Conservation (phyloP, 2,329 filamentous ascomycete species). For the Nothomitra cinnamomea region DNA sequence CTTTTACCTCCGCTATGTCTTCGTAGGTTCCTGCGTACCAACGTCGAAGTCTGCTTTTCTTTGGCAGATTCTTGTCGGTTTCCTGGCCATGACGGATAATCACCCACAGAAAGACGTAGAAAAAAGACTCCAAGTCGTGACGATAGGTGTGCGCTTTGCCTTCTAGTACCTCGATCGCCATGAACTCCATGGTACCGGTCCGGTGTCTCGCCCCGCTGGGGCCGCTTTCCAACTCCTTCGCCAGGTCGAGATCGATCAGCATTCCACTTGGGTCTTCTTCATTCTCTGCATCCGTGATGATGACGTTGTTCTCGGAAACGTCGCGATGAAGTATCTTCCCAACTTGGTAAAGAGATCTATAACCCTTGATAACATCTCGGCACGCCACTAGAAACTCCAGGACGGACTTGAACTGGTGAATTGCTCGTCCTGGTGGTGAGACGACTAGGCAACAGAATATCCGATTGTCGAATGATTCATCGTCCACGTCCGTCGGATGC, state of each 20-base stretch:
- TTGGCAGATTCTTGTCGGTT: constrained; percentile 9
- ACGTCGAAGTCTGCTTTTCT: constrained; percentile 5
- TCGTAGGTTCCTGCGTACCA: constrained; percentile 16
- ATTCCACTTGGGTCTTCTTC: constrained; percentile 16
- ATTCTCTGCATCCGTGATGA: constrained; percentile 16
- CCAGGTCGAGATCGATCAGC: constrained; percentile 14
- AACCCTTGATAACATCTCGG: constrained; percentile 18
- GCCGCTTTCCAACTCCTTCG: constrained; percentile 4
- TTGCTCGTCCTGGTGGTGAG: constrained; percentile 16
- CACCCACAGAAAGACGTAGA: constrained; percentile 9
- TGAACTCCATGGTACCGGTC: constrained; percentile 9
- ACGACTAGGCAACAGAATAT: constrained; percentile 19
- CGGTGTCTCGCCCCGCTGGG: constrained; percentile 7
- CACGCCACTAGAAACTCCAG: constrained; percentile 20
- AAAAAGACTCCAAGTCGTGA: constrained; percentile 9
- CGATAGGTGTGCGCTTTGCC: constrained; percentile 6
- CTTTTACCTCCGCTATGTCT: constrained; percentile 14
- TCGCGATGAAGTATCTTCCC: constrained; percentile 14
- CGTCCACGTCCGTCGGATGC: too few relatives aligned
- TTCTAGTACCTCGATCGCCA: constrained; percentile 7
- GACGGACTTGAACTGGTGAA: constrained; percentile 10
- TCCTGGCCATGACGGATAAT: constrained; percentile 14
- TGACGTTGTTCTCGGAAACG: constrained; percentile 23
- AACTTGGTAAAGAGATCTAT: constrained; percentile 12
- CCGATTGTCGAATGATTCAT: too few relatives aligned